Percentiles rank a stretch among this genome's conserved stretches.
Conservation (phyloP, 2,329 filamentous ascomycete species). For the Hypoxylon sp. region DNA sequence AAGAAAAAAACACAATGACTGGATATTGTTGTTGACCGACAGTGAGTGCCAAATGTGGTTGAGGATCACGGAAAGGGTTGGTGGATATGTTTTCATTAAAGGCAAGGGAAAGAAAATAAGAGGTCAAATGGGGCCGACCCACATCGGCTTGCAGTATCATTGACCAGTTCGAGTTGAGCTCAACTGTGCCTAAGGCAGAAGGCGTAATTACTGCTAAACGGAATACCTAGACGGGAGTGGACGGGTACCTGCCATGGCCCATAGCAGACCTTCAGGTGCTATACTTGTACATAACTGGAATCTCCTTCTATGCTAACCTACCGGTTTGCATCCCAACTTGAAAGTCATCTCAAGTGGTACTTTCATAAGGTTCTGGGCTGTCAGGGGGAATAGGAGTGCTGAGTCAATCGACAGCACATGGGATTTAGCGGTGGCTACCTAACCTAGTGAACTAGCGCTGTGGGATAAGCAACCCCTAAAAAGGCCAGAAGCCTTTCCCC, state of each 20-base stretch:
- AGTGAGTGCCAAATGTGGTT: slow-evolving; percentile 31
- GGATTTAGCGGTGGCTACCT: slow-evolving; percentile 1
- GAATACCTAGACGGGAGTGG: neutral
- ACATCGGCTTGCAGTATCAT: slow-evolving; percentile 25
- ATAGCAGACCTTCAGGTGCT: too few species aligned
- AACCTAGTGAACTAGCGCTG: neutral
- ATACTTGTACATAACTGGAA: neutral
- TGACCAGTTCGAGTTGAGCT: slow-evolving; percentile 23
- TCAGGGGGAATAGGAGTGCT: slow-evolving; percentile 20
- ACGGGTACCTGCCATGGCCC: too few species aligned
- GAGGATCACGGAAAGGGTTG: slow-evolving; percentile 41
- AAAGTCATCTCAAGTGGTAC: neutral
- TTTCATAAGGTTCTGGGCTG: slow-evolving; percentile 29
- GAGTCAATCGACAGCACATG: slow-evolving; percentile 1
- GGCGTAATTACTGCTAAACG: neutral
- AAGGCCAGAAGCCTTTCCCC: neutral
- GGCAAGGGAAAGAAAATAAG: slow-evolving; percentile 43
- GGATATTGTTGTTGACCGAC: slow-evolving; percentile 38
- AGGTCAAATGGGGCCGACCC: slow-evolving; percentile 41
- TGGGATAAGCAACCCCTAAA: neutral
- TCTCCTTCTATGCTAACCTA: neutral
- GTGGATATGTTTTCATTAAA: slow-evolving; percentile 43
- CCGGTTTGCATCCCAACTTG: neutral
- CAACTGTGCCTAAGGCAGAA: slow-evolving; percentile 3
- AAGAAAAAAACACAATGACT: slow-evolving; percentile 6